Conservation (phyloP, 345 rosid species). For the Murraya koenigii region DNA sequence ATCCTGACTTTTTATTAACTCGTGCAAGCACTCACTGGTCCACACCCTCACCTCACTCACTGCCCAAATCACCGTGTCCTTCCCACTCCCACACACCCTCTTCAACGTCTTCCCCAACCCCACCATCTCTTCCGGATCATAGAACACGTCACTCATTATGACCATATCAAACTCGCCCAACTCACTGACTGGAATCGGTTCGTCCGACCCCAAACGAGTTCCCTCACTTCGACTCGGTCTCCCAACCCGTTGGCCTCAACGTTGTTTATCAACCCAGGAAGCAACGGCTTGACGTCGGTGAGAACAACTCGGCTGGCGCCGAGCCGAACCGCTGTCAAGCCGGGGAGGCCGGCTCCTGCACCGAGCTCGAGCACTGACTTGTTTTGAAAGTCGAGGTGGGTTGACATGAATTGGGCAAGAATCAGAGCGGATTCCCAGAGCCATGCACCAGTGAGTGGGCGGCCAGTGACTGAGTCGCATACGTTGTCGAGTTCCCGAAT, state of each 20-base stretch:
- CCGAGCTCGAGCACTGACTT: conserved; percentile 37
- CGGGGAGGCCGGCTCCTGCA: conserved; percentile 32
- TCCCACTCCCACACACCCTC: too few relatives aligned
- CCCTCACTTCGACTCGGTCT: conserved; percentile 22
- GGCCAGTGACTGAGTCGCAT: conserved; percentile 25
- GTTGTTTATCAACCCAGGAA: conserved; percentile 25
- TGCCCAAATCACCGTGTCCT: conserved; percentile 2
- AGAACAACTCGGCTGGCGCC: conserved; percentile 32
- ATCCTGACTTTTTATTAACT: conserved; percentile 26
- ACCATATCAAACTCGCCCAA: conserved; percentile 24
- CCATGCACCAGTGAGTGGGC: conserved; percentile 39
- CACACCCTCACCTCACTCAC: conserved; percentile 26
- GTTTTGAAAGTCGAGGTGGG: conserved; percentile 15
- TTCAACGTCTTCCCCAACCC: conserved; percentile 25
- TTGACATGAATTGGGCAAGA: conserved; percentile 27
- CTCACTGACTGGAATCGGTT: background rate
- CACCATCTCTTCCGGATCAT: conserved; percentile 21
- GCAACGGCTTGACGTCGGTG: conserved; percentile 25
- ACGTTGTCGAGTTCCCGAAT: conserved; percentile 28
- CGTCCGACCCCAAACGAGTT: conserved; percentile 36
- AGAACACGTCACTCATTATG: conserved; percentile 42
- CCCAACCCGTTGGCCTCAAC: conserved; percentile 27
- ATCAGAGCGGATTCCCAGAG: conserved; percentile 37
- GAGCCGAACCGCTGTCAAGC: conserved; percentile 31
- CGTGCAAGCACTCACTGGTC: conserved; percentile 26